Base-by-base conservation (phyloP, 202 grass and related monocot genomes). In the Cymbopogon flexuosus region DNA sequence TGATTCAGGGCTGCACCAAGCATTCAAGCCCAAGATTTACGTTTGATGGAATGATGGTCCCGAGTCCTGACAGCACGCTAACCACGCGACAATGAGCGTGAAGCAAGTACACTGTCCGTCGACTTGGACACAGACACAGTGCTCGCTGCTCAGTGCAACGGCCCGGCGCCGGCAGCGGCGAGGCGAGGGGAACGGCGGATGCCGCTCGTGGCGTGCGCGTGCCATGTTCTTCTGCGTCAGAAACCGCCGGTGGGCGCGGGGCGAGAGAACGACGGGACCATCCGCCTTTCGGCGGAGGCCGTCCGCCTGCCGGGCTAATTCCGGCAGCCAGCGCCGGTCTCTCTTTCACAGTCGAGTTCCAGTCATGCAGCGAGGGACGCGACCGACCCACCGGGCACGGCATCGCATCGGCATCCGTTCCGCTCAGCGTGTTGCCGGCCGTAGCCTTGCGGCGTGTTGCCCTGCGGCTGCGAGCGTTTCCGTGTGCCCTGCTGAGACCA, bases 231-330 rank as follows among this genome's bases (percentile, higher is more conserved):
- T 60, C 24, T 59, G 19, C 54, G 19, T 21, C 19, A 22, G 36
- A 67, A 37, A 39, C 64, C 18, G 35, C 43, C 13, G 21, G 39
- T 45, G 66, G 39, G 66, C 65, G 18, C 15, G 7, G 36, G 3
- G 35, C 56, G 58, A 19, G 23, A 24, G 15, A 8, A 18, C 41
- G 57, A 62, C 57, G 43, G 40, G 76, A 14, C 41, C 61, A 13
- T 79, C 65, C 5, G 47, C 65, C 65, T 81, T 81, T 61, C 78
- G 78, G 78, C 41, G 51, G 64, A 69, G 49, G 65, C 34, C 35
- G 51, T 0, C 29, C 29, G 61, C 23, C 34, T 78, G 76, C 76
- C 61, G 75, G 59, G 27, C 61, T 1, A 45, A 36, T 78, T 49
- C 62, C 43, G 62, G 76, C 62, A 67, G 6, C 7, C 76, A 16